These are phyloP conservation scores for Monilinia laxa DNA, from an alignment of 2,329 filamentous ascomycete species.

Conservation along the genomic window DNA sequence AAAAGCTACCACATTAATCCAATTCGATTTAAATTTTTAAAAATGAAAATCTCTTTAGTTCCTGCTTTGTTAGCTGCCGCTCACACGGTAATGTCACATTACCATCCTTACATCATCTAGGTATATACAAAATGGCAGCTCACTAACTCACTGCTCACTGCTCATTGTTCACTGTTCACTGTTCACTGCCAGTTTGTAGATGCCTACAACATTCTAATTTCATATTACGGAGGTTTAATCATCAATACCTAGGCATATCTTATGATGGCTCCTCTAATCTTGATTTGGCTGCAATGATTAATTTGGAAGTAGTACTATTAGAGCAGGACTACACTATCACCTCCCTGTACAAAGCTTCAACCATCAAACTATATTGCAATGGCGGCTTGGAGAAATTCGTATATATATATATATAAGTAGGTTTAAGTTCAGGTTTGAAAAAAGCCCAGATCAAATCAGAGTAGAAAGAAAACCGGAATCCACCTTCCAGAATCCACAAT, in stretches of 20 bases:
- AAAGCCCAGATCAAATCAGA: background rate
- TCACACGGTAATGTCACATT: no score
- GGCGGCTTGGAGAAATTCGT: background rate
- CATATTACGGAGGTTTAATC: background rate
- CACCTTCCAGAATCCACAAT: slow-evolving; percentile 12
- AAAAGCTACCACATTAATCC: no score
- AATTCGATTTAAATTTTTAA: no score
- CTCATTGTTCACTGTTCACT: no score
- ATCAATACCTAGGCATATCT: background rate
- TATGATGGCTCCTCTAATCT: background rate
- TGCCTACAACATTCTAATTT: background rate
- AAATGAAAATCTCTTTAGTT: no score
- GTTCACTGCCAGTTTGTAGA: no score
- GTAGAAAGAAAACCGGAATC: background rate
- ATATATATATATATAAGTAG: background rate
- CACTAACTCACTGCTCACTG: background rate
- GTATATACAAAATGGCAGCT: no score
- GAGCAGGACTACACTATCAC: background rate
- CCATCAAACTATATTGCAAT: background rate
- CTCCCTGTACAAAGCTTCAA: slow-evolving; percentile 8
- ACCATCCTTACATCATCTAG: no score
- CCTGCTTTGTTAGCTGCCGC: no score
- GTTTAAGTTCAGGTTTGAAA: slow-evolving; percentile 3
- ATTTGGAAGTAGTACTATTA: background rate
- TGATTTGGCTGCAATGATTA: background rate